Evolutionary conservation across 768 basidiomycete genomes (phyloP), one percentile per base, ranked within the genome.

Genomic region (Hypsizygus marmoreus): DNA sequence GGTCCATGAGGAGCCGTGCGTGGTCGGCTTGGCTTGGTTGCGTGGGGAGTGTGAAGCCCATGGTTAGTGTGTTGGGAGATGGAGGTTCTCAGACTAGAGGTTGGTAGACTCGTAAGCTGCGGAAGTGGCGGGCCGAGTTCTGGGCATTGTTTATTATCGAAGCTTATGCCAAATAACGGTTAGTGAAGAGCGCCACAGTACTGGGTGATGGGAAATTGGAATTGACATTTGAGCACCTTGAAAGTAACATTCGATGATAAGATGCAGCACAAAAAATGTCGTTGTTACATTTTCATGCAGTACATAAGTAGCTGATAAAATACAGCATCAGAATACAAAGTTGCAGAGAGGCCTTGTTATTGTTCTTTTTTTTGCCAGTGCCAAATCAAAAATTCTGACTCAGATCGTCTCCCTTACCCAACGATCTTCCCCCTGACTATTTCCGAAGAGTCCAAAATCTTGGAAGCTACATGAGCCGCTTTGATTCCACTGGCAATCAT

Each of bases 401-500:
- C 30, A 13, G 7, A 28, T 19, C 28, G 25, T n/a, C n/a, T n/a
- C 13, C 25, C 43, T 54, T 50, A 63, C 24, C 73, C 77, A 17
- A 84, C 70, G 33, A 86, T 67, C 51, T 76, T 80, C 28, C 84
- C 84, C 39, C 75, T 71, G 4, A 73, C 70, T 19, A 86, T 59
- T 51, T 79, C 61, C 33, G 73, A 67, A 28, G 69, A 61, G 42
- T 82, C 75, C 28, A 79, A 62, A 16, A 80, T 64, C 19, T 71
- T 75, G 43, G 81, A 74, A 2, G 82, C 82, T 58, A 85, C 83
- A 47, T 80, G 74, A 1, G 83, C 84, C 16, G 84, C 86, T 59
- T 82, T 85, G 62, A 85, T 77, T 4, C 88, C 87, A 60, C 82
- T 85, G 6, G 72, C 82, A 67, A 88, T 82, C 86, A 90, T 90